phyloP scores from a whole-genome alignment of 345 rosid species.

The Rubroshorea leprosula region DNA sequence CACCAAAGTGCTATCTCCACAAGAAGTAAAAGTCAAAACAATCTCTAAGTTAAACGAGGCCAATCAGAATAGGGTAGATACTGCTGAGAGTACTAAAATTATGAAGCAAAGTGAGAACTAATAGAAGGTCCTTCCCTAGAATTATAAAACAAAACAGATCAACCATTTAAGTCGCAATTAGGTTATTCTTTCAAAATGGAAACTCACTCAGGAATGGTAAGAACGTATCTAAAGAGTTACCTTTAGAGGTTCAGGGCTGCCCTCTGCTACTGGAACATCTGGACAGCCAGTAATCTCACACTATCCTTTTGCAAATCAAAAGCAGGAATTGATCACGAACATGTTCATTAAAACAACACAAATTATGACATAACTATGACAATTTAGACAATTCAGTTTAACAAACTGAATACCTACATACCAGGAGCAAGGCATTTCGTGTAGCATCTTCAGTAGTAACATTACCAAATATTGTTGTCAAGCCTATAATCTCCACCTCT shows the following conservation, averaged over 20 bases:
- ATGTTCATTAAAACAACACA: constrained; percentile 17
- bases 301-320: constrained; percentile 68
- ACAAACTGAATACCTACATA: constrained; percentile 26
- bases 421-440: constrained; percentile 80
- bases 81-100: background rate
- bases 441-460: constrained; percentile 69
- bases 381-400: background rate
- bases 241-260: constrained; percentile 75
- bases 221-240: constrained; percentile 30
- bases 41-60: background rate
- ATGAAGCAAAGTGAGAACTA: background rate
- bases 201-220: background rate
- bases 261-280: constrained; percentile 82
- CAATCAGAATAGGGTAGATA: background rate
- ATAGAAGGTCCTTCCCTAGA: background rate
- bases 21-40: background rate
- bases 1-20: background rate
- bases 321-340: constrained; percentile 46
- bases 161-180: background rate
- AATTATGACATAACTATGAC: background rate
- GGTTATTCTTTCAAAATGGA: background rate
- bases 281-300: constrained; percentile 91
- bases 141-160: constrained; percentile 7
- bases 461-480: constrained; percentile 90
- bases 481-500: constrained; percentile 64